Conservation (phyloP, 2,329 filamentous ascomycete genomes). For the Xylariaceae sp. region DNA sequence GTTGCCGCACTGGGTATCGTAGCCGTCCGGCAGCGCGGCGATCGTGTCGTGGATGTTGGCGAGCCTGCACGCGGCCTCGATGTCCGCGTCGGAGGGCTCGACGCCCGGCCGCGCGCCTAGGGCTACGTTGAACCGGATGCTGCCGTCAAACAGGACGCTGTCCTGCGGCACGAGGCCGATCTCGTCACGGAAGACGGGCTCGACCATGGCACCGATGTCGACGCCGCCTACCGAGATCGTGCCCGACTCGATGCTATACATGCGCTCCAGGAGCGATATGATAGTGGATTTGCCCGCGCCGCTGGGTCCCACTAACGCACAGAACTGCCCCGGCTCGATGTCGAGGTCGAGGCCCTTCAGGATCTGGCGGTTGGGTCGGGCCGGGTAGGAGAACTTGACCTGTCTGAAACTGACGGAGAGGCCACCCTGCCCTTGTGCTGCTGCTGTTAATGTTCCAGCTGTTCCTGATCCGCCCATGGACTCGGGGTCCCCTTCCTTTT, state of each 20-base stretch:
- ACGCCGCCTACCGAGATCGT: slow-evolving; percentile 46
- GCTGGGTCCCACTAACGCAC: slow-evolving; percentile 40
- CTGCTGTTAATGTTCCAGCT: slow-evolving; percentile 7
- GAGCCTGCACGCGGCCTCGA: slow-evolving; percentile 60
- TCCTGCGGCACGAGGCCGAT: slow-evolving; percentile 56
- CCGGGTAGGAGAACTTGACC: slow-evolving; percentile 56
- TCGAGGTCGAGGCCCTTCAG: slow-evolving; percentile 35
- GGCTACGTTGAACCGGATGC: slow-evolving; percentile 49
- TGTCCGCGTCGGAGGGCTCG: slow-evolving; percentile 52
- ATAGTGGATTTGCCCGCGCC: slow-evolving; percentile 45
- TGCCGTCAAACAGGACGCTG: slow-evolving; percentile 52
- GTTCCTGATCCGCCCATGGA: slow-evolving; percentile 21
- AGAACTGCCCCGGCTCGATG: slow-evolving; percentile 35
- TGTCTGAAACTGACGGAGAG: slow-evolving; percentile 46
- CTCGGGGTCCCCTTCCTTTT: slow-evolving; percentile 25
- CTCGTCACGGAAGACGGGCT: slow-evolving; percentile 43
- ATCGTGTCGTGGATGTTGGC: slow-evolving; percentile 69
- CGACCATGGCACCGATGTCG: slow-evolving; percentile 38
- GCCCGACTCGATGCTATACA: slow-evolving; percentile 48
- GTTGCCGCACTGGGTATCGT: slow-evolving; percentile 63
- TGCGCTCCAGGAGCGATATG: slow-evolving; percentile 44
- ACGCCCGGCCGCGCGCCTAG: slow-evolving; percentile 50
- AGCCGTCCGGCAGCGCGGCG: slow-evolving; percentile 55
- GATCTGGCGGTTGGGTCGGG: slow-evolving; percentile 49
- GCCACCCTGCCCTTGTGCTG: slow-evolving; percentile 18